Conservation (phyloP, 1,284 basidiomycete genomes). For the Exsudoporus floridanus region DNA sequence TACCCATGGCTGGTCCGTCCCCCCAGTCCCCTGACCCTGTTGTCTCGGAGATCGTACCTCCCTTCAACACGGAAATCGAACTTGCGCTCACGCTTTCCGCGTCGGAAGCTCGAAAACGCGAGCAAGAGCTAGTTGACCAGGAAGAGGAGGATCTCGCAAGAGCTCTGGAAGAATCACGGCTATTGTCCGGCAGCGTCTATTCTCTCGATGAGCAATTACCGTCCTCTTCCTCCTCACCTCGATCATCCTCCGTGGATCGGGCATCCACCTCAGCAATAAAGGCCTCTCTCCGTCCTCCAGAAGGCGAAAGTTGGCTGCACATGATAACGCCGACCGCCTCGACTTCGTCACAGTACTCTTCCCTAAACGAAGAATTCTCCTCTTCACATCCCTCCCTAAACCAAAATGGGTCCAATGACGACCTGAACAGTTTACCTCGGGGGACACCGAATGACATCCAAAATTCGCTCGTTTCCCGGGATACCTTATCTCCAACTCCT, state of each 20-base stretch:
- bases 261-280: constrained; percentile 14
- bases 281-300: constrained; percentile 17
- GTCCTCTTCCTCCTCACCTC: constrained; percentile 6
- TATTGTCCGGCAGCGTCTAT: constrained; percentile 25
- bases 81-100: constrained; percentile 54
- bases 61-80: constrained; percentile 34
- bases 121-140: constrained; percentile 35
- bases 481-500: constrained; percentile 16
- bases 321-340: constrained; percentile 33
- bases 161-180: constrained; percentile 61
- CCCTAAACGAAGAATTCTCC: constrained; percentile 10
- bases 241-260: constrained; percentile 17
- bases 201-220: constrained; percentile 16
- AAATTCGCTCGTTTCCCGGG: not conserved
- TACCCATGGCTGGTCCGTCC: constrained; percentile 16
- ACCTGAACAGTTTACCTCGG: constrained; percentile 4
- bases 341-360: constrained; percentile 20
- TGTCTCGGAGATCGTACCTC: not conserved
- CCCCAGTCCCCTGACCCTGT: constrained; percentile 14
- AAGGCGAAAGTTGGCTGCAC: constrained; percentile 38
- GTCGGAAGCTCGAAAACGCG: constrained; percentile 44
- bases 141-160: constrained; percentile 67
- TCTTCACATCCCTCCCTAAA: not conserved
- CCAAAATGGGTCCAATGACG: constrained; percentile 7
- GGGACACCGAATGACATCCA: constrained; percentile 8